These are phyloP conservation scores for Agrocybe pediades DNA, from an alignment of 768 basidiomycete genomes.

Conservation along the genomic window DNA sequence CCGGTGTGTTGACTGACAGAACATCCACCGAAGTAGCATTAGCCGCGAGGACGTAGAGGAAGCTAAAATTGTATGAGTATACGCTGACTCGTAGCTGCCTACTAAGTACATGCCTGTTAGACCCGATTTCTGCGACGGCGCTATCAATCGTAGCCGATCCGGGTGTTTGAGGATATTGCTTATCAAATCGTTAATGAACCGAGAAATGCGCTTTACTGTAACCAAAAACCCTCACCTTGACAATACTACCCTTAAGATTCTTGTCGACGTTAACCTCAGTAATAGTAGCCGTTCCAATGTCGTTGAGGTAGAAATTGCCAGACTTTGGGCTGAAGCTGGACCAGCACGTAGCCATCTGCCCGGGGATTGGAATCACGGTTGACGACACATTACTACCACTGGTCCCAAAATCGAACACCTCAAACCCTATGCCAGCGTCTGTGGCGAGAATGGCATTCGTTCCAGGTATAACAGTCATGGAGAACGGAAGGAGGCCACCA, in stretches of 20 bases:
- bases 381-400: constrained; percentile 23
- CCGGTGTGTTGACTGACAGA: constrained; percentile 26
- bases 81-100: neutral
- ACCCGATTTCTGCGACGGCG: constrained; percentile 37
- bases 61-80: constrained; percentile 13
- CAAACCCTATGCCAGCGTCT: constrained; percentile 40
- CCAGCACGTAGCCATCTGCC: constrained; percentile 47
- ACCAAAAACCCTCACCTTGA: constrained; percentile 29
- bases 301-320: constrained; percentile 46
- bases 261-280: constrained; percentile 50
- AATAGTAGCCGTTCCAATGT: constrained; percentile 38
- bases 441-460: constrained; percentile 38
- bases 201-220: neutral
- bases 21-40: constrained; percentile 29
- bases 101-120: constrained; percentile 33
- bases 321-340: constrained; percentile 40
- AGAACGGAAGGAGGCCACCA: constrained; percentile 51
- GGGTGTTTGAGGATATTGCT: constrained; percentile 42
- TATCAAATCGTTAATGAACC: neutral
- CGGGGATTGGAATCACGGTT: constrained; percentile 34
- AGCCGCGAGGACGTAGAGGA: constrained; percentile 30
- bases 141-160: constrained; percentile 41
- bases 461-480: constrained; percentile 41
- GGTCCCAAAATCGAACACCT: constrained; percentile 34
- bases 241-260: constrained; percentile 45